Conservation (phyloP, 306 rosid species). For the Fagus crenata region DNA sequence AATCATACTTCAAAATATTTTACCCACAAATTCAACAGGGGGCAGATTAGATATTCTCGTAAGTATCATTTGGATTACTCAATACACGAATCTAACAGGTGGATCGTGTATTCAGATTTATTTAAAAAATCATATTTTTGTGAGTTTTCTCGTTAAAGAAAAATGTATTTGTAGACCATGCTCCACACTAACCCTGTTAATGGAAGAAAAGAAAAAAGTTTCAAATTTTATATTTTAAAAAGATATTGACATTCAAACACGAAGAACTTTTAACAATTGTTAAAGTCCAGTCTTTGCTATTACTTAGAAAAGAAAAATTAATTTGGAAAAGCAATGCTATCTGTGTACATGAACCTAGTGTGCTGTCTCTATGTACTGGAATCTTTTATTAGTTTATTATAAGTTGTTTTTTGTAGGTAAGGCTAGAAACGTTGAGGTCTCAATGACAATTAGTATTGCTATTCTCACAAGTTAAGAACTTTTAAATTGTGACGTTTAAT, state of each 20-base stretch:
- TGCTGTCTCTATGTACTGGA: slow-evolving; percentile 35
- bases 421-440: no score
- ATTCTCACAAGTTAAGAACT: neutral
- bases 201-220: neutral
- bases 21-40: no score
- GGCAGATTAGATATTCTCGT: no score
- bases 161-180: neutral
- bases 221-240: neutral
- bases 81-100: no score
- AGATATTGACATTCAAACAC: neutral
- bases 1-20: no score
- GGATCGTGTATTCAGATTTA: no score
- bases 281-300: neutral
- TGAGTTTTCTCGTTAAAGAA: no score
- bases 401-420: neutral
- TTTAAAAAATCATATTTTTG: no score
- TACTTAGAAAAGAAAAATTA: neutral
- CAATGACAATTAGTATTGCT: neutral
- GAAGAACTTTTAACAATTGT: slow-evolving; percentile 3
- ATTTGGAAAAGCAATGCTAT: slow-evolving; percentile 10
- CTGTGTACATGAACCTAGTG: slow-evolving; percentile 49
- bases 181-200: neutral
- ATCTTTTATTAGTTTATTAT: slow-evolving; percentile 34
- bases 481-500: neutral
- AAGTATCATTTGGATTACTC: no score